A percentile compares a stretch with the other conserved stretches of the same genome.
phyloP scores from a whole-genome alignment of 106 monocot genomes.

The Apostasia ramifera region DNA sequence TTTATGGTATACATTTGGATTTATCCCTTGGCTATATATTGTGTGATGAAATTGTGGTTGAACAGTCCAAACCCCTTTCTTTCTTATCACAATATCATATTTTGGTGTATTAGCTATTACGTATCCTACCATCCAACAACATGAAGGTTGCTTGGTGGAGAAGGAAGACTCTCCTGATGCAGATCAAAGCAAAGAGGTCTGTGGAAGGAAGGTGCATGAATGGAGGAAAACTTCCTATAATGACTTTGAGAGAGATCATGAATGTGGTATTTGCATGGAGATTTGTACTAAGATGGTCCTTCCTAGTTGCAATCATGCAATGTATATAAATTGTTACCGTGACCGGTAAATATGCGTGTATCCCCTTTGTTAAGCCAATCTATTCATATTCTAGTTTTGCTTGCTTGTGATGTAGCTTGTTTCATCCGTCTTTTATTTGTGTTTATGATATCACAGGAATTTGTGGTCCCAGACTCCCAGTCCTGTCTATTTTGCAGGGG shows the following conservation, averaged over 20 bases:
- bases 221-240: constrained; percentile 38
- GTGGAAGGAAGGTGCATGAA: constrained; percentile 28
- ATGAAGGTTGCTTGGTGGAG: constrained; percentile 41
- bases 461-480: constrained; percentile 30
- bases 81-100: not conserved
- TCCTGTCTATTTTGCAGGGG: constrained; percentile 89
- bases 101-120: constrained; percentile 48
- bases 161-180: constrained; percentile 33
- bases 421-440: too few relatives aligned
- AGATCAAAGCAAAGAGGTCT: constrained; percentile 20
- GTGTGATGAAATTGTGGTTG: not conserved
- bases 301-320: constrained; percentile 88
- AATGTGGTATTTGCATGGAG: constrained; percentile 87
- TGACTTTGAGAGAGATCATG: constrained; percentile 59
- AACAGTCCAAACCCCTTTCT: not conserved
- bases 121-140: constrained; percentile 73
- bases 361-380: not conserved
- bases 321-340: constrained; percentile 91
- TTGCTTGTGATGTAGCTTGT: not conserved
- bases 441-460: constrained; percentile 31
- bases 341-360: constrained; percentile 49
- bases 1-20: constrained; percentile 43
- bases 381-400: not conserved
- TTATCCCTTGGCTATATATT: not conserved
- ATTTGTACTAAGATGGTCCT: constrained; percentile 82